Percentiles rank a stretch among this genome's conserved stretches.
Evolutionary conservation across 2,329 filamentous ascomycete genomes (phyloP).

Genomic region (Fusarium guadeloupense): DNA sequence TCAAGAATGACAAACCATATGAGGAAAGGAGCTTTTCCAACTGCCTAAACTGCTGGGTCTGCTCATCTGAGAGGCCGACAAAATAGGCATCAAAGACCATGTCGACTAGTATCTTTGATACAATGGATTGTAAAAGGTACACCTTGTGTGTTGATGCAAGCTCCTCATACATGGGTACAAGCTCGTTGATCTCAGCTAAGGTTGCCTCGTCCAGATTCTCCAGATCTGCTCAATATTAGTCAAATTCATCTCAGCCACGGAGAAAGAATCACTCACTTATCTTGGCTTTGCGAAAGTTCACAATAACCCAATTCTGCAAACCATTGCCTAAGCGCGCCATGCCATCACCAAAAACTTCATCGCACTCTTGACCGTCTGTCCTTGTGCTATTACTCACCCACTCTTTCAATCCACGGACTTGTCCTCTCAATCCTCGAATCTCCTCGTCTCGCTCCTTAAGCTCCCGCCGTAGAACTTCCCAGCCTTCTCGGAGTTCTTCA

Average conservation of each 20-base stretch:
- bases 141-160: slow-evolving; percentile 65
- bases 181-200: slow-evolving; percentile 54
- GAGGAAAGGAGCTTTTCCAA: slow-evolving; percentile 52
- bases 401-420: slow-evolving; percentile 74
- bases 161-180: slow-evolving; percentile 68
- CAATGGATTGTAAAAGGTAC: slow-evolving; percentile 69
- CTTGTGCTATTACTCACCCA: slow-evolving; percentile 75
- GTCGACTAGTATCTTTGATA: slow-evolving; percentile 68
- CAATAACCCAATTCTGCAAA: slow-evolving; percentile 78
- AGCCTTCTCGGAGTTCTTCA: slow-evolving; percentile 60
- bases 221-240: slow-evolving; percentile 51
- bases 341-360: slow-evolving; percentile 71
- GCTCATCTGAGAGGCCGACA: slow-evolving; percentile 67
- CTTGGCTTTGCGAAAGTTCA: slow-evolving; percentile 71
- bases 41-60: slow-evolving; percentile 59
- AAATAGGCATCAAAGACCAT: slow-evolving; percentile 71
- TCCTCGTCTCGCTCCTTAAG: slow-evolving; percentile 64
- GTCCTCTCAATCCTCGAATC: slow-evolving; percentile 62
- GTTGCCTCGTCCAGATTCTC: slow-evolving; percentile 53
- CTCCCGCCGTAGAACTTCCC: slow-evolving; percentile 58
- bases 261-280: slow-evolving; percentile 53
- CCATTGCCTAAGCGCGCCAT: slow-evolving; percentile 71
- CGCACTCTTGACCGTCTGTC: slow-evolving; percentile 68
- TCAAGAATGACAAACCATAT: slow-evolving; percentile 33
- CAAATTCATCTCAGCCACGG: background rate